A percentile compares a stretch with the other conserved stretches of the same genome.
phyloP scores from a whole-genome alignment of 768 basidiomycete species.

The Bullera alba region DNA sequence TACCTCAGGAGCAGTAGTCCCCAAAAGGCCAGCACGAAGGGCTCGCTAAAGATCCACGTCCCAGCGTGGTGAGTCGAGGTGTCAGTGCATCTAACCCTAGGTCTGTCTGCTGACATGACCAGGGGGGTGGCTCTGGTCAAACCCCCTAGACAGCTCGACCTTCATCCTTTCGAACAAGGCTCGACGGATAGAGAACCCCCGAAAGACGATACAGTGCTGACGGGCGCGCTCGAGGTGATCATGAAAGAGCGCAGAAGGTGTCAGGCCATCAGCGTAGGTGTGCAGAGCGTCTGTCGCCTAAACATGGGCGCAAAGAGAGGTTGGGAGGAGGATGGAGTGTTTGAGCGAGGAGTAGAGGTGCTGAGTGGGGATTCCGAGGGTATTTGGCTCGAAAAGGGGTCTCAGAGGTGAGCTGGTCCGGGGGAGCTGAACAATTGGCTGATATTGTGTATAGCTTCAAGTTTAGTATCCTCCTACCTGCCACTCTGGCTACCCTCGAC shows the following conservation, averaged over 20 bases:
- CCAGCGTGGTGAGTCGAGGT: slow-evolving; percentile 21
- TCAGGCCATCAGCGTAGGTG: slow-evolving; percentile 24
- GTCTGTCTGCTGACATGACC: neutral
- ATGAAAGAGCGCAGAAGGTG: slow-evolving; percentile 35
- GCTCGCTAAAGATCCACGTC: slow-evolving; percentile 27
- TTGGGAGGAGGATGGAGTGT: slow-evolving; percentile 39
- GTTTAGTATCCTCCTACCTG: slow-evolving; percentile 20
- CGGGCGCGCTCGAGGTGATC: slow-evolving; percentile 35
- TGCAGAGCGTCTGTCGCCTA: slow-evolving; percentile 28
- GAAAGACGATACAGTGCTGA: slow-evolving; percentile 37
- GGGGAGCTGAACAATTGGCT: neutral
- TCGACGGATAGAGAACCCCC: slow-evolving; percentile 17
- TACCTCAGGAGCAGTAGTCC: slow-evolving; percentile 22
- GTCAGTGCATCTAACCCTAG: neutral
- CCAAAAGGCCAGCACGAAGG: slow-evolving; percentile 11
- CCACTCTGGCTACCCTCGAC: slow-evolving; percentile 19
- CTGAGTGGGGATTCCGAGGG: slow-evolving; percentile 25
- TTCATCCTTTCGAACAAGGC: slow-evolving; percentile 20
- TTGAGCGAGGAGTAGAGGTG: slow-evolving; percentile 32
- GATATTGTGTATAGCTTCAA: slow-evolving; percentile 4
- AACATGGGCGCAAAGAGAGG: slow-evolving; percentile 24
- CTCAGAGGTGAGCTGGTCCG: slow-evolving; percentile 12
- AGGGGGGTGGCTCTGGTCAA: slow-evolving; percentile 31
- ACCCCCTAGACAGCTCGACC: slow-evolving; percentile 18
- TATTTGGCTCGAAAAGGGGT: slow-evolving; percentile 32